Percentiles rank a stretch among this genome's conserved stretches.
Conservation (phyloP, 2,329 filamentous ascomycete genomes). For the Myriangium duriaei region DNA sequence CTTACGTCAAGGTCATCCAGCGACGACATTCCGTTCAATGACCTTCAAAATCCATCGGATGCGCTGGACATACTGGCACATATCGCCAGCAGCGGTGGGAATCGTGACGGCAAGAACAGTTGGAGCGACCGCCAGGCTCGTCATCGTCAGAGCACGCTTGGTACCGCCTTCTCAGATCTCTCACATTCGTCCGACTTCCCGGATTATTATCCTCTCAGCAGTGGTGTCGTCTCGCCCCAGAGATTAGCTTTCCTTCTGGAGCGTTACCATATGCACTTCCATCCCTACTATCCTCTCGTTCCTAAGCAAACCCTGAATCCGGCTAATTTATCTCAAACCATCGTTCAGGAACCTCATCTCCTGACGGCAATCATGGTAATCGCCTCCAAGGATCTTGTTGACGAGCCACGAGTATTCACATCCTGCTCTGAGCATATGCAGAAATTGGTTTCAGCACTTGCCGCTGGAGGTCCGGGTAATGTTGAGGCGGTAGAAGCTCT, state of each 20-base stretch:
- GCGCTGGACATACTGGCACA: slow-evolving; percentile 36
- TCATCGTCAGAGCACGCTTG: background rate
- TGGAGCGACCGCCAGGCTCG: slow-evolving; percentile 1
- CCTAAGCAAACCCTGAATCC: slow-evolving; percentile 47
- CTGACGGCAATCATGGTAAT: slow-evolving; percentile 60
- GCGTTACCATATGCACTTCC: slow-evolving; percentile 53
- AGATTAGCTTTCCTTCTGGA: slow-evolving; percentile 41
- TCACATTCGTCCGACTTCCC: background rate
- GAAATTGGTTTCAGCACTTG: slow-evolving; percentile 51
- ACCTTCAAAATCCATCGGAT: slow-evolving; percentile 38
- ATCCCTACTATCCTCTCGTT: slow-evolving; percentile 58
- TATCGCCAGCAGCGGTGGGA: slow-evolving; percentile 28
- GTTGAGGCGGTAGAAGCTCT: slow-evolving; percentile 61
- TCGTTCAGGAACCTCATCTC: slow-evolving; percentile 51
- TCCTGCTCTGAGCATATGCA: slow-evolving; percentile 60
- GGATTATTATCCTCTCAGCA: slow-evolving; percentile 32
- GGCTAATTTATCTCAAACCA: slow-evolving; percentile 41
- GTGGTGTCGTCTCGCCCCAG: slow-evolving; percentile 29
- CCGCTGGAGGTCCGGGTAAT: slow-evolving; percentile 53
- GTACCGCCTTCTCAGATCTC: background rate
- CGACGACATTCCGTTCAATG: slow-evolving; percentile 25
- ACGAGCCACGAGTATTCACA: slow-evolving; percentile 51
- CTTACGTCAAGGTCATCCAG: slow-evolving; percentile 15
- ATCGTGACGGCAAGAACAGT: slow-evolving; percentile 1
- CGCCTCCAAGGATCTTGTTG: slow-evolving; percentile 56